Conservation (phyloP, 129 eudicot genomes). For the Cynara cardunculus region DNA sequence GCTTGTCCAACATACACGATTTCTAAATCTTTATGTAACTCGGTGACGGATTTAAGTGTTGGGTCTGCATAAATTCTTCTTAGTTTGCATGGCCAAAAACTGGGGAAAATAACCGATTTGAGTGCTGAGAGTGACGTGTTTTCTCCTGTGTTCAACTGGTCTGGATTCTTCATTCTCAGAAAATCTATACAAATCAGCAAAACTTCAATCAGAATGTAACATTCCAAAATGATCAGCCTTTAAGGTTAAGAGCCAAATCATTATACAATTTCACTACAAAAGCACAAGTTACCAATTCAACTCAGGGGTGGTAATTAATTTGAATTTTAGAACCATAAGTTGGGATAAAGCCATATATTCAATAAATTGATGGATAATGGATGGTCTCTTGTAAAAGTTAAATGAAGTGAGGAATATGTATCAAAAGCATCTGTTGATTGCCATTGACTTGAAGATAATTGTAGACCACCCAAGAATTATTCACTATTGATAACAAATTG, state of each 20-base stretch:
- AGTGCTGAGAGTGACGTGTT: slow-evolving; percentile 40
- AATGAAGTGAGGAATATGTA: slow-evolving; percentile 22
- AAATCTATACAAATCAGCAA: slow-evolving; percentile 42
- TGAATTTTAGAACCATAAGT: slow-evolving; percentile 12
- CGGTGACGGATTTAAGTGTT: slow-evolving; percentile 48
- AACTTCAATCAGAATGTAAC: slow-evolving; percentile 6
- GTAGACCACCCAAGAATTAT: slow-evolving; percentile 10
- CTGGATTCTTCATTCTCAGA: slow-evolving; percentile 64
- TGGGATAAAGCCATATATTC: slow-evolving; percentile 13
- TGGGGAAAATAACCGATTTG: slow-evolving; percentile 41
- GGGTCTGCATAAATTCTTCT: slow-evolving; percentile 67
- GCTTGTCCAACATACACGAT: slow-evolving; percentile 79
- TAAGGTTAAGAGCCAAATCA: too few species aligned
- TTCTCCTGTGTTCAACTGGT: slow-evolving; percentile 36
- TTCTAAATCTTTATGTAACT: slow-evolving; percentile 65
- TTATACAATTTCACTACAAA: too few species aligned
- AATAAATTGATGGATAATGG: slow-evolving; percentile 9
- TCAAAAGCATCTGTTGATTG: slow-evolving; percentile 21
- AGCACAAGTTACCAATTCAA: too few species aligned
- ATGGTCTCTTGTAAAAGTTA: slow-evolving; percentile 16
- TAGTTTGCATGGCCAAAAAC: slow-evolving; percentile 43
- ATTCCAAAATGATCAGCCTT: not conserved
- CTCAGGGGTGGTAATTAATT: not conserved
- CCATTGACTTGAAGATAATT: slow-evolving; percentile 20
- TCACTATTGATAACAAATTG: not conserved